These are phyloP conservation scores for Penicillium sclerotigenum DNA, from an alignment of 2,329 filamentous ascomycete species.

Conservation along the genomic window DNA sequence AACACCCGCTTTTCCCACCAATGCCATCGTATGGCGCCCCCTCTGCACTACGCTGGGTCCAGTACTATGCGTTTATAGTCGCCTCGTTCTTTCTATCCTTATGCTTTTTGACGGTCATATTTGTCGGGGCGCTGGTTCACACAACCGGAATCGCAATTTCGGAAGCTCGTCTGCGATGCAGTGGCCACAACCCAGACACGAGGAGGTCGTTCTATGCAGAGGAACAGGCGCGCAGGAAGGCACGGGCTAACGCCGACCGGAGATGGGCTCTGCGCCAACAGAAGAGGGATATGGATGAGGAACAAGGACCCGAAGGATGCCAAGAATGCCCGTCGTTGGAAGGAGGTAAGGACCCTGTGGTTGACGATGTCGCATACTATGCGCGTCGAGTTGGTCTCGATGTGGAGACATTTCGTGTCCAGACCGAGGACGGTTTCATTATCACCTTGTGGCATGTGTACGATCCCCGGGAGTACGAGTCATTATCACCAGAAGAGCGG, in stretches of 20 bases:
- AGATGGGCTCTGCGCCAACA: constrained; percentile 57
- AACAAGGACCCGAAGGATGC: constrained; percentile 51
- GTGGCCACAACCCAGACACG: constrained; percentile 58
- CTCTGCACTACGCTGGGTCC: constrained; percentile 60
- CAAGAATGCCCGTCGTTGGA: constrained; percentile 69
- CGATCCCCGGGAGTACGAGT: constrained; percentile 70
- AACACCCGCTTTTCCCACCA: constrained; percentile 67
- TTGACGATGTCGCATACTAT: constrained; percentile 81
- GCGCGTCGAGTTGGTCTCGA: constrained; percentile 83
- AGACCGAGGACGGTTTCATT: constrained; percentile 92
- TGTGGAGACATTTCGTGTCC: constrained; percentile 75
- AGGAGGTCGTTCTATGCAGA: constrained; percentile 69
- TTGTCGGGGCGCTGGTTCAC: constrained; percentile 69
- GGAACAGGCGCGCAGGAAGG: constrained; percentile 59
- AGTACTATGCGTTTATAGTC: constrained; percentile 63
- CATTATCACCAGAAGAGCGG: constrained; percentile 47
- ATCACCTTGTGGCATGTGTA: constrained; percentile 87
- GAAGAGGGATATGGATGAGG: constrained; percentile 42
- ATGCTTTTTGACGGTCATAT: constrained; percentile 71
- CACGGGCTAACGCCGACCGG: constrained; percentile 56
- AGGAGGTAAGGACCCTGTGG: constrained; percentile 73
- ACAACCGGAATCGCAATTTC: constrained; percentile 56
- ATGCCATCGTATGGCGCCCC: constrained; percentile 78
- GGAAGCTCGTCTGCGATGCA: constrained; percentile 53
- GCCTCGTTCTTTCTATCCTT: constrained; percentile 75